Base-by-base conservation (phyloP, 1,284 basidiomycete species). In the Ustilago hordei region DNA sequence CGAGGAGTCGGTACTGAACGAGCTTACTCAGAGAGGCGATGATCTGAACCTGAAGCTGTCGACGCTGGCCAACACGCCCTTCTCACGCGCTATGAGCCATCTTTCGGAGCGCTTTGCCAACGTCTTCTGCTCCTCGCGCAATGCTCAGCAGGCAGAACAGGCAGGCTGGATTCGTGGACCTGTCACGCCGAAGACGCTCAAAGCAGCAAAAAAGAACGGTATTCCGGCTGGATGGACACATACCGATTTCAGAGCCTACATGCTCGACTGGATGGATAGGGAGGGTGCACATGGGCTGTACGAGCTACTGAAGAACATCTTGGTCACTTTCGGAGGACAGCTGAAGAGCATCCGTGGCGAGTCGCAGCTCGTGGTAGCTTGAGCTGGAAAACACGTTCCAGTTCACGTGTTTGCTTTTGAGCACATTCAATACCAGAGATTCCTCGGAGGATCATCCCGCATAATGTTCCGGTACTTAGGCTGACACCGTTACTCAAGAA, bases 231-330 rank as follows among this genome's bases (percentile, higher is more conserved):
- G 23, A 8, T 72, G 69, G 72, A 69, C 68, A 28, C 64, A 69
- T 47, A 72, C 65, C 17, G 77, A 76, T 34, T 76, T 76, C 52
- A 60, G 73, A 19, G 69, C 73, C 12, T 60, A 71, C 31, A 53
- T 75, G 62, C 48, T 79, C 19, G 63, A 72, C n/a, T 79, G 74
- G 73, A 32, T 79, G 31, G 65, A 69, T 15, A 58, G 36, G 31
- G 23, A 71, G 59, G 77, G 77, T 17, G 69, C 61, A 7, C 28
- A 53, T 13, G 77, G 77, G n/a, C 43, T 79, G 58, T 69, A 79
- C 43, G 63, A 69, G 43, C 54, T 79, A 45, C 19, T 79, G 28
- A 65, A 72, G 55, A 68, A 68, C 28, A 68, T 76, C 28, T 36
- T 76, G 55, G 69, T 71, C 12, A 61, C 65, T 11, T 64, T 76